phyloP scores from a whole-genome alignment of 2,329 filamentous ascomycete species.

The Claviceps sp. region DNA sequence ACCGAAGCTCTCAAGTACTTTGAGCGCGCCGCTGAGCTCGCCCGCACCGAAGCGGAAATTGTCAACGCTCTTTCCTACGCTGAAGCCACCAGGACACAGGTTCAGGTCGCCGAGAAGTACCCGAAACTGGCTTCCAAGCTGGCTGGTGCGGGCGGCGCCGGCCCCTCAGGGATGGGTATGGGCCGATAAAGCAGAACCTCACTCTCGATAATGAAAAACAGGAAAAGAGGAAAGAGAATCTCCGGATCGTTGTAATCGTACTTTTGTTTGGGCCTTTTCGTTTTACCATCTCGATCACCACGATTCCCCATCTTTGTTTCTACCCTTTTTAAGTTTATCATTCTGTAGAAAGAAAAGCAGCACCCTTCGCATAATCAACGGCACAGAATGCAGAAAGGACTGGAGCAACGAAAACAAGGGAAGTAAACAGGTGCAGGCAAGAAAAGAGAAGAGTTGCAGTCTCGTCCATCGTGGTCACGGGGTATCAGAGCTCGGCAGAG shows the following conservation, averaged over 20 bases:
- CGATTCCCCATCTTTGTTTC: neutral
- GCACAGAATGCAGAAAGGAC: neutral
- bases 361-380: neutral
- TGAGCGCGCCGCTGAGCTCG: conserved; percentile 87
- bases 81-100: conserved; percentile 89
- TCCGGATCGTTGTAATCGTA: neutral
- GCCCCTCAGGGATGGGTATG: conserved; percentile 24
- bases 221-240: neutral
- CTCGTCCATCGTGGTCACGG: neutral
- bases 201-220: neutral
- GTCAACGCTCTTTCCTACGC: conserved; percentile 94
- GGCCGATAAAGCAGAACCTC: conserved; percentile 15
- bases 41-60: conserved; percentile 87
- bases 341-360: neutral
- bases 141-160: conserved; percentile 21
- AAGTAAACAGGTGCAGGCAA: neutral
- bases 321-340: neutral
- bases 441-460: neutral
- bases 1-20: conserved; percentile 93
- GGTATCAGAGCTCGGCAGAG: no score
- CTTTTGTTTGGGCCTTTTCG: neutral
- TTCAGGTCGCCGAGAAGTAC: conserved; percentile 82
- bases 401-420: neutral
- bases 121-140: conserved; percentile 65
- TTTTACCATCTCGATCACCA: neutral